Conservation (phyloP, 2,329 filamentous ascomycete species). For the Aureobasidium pullulans region DNA sequence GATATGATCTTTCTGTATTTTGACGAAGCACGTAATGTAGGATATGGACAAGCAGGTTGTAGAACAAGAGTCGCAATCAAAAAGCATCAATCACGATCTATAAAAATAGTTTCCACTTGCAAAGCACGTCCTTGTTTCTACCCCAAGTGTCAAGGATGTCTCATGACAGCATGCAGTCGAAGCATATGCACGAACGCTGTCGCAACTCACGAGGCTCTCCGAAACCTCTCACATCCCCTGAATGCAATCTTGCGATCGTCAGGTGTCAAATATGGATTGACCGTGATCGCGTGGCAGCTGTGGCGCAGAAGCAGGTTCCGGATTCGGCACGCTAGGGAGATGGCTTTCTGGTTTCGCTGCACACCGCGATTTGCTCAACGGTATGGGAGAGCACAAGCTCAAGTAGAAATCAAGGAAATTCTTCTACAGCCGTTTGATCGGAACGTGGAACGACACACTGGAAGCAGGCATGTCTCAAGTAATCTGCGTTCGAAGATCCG, state of each 20-base stretch:
- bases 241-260: not conserved
- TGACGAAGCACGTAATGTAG: constrained; percentile 9
- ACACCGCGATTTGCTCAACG: constrained; percentile 9
- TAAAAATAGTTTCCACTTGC: not conserved
- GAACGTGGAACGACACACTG: not conserved
- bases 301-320: not conserved
- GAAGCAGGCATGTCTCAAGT: not conserved
- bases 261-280: not conserved
- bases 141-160: not conserved
- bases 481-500: not conserved
- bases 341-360: not conserved
- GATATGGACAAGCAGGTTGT: constrained; percentile 8
- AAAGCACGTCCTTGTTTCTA: not conserved
- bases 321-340: not conserved
- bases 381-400: not conserved
- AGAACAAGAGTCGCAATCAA: not conserved
- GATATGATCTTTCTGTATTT: not conserved
- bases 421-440: not conserved
- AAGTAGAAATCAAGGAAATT: not conserved
- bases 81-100: not conserved
- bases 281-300: constrained; percentile 3
- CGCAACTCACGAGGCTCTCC: not conserved
- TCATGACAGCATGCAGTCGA: not conserved
- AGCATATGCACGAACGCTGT: not conserved
- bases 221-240: not conserved